phyloP scores from a whole-genome alignment of 495 filamentous ascomycete genomes.

The Neurospora sp. region DNA sequence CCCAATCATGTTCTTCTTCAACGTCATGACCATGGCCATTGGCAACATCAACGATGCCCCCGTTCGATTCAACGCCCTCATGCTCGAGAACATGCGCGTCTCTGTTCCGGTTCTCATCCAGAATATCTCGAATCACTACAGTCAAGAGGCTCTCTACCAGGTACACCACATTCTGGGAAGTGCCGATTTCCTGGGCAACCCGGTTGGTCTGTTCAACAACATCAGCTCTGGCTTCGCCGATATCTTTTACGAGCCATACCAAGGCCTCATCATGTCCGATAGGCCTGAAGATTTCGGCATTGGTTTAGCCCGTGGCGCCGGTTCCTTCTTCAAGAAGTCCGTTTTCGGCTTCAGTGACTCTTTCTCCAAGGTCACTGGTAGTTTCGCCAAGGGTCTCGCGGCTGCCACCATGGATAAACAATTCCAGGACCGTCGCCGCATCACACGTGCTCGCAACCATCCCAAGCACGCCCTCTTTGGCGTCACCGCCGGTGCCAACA shows the following conservation, averaged over 20 bases:
- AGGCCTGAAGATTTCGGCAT: slow-evolving; percentile 86
- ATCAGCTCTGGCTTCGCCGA: slow-evolving; percentile 93
- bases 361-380: slow-evolving; percentile 91
- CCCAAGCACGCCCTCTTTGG: slow-evolving; percentile 96
- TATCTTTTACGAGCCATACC: slow-evolving; percentile 98
- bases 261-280: slow-evolving; percentile 94
- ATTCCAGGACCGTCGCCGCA: slow-evolving; percentile 91
- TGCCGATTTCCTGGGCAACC: slow-evolving; percentile 97
- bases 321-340: slow-evolving; percentile 95
- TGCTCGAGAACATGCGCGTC: slow-evolving; percentile 91
- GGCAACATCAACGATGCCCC: slow-evolving; percentile 98
- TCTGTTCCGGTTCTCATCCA: slow-evolving; percentile 73
- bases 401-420: slow-evolving; percentile 96
- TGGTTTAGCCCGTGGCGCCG: slow-evolving; percentile 92
- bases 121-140: slow-evolving; percentile 87
- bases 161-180: slow-evolving; percentile 94
- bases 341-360: slow-evolving; percentile 95
- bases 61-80: slow-evolving; percentile 79
- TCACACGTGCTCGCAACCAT: slow-evolving; percentile 84
- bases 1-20: slow-evolving; percentile 95
- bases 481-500: slow-evolving; percentile 90
- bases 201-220: slow-evolving; percentile 95
- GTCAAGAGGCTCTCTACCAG: slow-evolving; percentile 89
- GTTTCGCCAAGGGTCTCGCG: slow-evolving; percentile 89
- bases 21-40: slow-evolving; percentile 97